Evolutionary conservation across 139 green algal genomes (phyloP), one percentile per base, ranked within the genome.

Genomic region (Coccomyxa sp.): DNA sequence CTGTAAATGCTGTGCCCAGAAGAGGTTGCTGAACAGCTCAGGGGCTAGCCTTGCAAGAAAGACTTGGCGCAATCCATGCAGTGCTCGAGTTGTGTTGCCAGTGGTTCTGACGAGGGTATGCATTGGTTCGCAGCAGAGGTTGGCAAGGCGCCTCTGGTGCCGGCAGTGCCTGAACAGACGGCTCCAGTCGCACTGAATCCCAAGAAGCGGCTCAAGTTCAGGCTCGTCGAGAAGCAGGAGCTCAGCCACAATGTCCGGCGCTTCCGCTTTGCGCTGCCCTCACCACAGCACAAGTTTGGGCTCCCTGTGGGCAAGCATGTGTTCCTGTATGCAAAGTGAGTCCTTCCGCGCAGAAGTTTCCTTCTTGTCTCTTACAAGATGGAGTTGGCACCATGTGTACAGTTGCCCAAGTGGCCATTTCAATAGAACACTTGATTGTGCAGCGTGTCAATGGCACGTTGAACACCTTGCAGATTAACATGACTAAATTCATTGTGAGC

Each of bases 301-400:
- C 92, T 99, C 82, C 97, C 97, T 0, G 85, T 94, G 15, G 97
- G 97, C 78, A 94, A 98, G 87, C 97, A 99, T 88, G 90, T 99
- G 75, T 97, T 98, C 85, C 82, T 99, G 31, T 97, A 97, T 81
- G 94, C 91, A 74, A 92, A 89, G 83, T 68, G 15, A n/a, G 76
- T 16, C 31, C 17, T 31, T 59, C 59, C 30, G 9, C 38, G 7
- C 38, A 11, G 38, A 7, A 11, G 38, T 7, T 51, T 51, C 38
- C 4, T 71, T 9, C 18, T 28, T 71, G 63, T 15, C 63, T 25
- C 63, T 15, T 71, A 9, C 63, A 9, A 14, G 63, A 4, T 14
- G 21, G 63, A 25, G 63, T 25, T 3, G 18, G 9, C 9, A 25
- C 63, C 4, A 28, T 71, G 7, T 21, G 63, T 71, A 4, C 38